These are phyloP conservation scores for Metschnikowia drakensbergensis DNA, from an alignment of 805 yeast species.

Conservation along the genomic window DNA sequence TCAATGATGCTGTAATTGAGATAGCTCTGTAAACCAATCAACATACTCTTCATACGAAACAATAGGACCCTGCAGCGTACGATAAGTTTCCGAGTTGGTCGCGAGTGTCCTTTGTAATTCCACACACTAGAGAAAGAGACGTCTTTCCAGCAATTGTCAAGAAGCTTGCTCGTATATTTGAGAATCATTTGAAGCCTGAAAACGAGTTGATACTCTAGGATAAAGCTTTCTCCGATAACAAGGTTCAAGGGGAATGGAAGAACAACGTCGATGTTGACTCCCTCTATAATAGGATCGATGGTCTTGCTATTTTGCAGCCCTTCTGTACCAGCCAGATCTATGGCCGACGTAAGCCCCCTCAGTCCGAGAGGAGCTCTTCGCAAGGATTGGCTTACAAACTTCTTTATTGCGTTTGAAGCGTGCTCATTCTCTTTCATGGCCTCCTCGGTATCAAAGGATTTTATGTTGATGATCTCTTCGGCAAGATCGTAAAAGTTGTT, in stretches of 20 bases:
- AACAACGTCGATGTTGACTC: conserved; percentile 52
- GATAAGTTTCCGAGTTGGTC: conserved; percentile 50
- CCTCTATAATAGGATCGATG: conserved; percentile 39
- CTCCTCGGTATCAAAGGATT: conserved; percentile 52
- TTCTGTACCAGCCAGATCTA: conserved; percentile 5
- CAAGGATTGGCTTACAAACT: conserved; percentile 16
- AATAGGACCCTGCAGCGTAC: conserved; percentile 53
- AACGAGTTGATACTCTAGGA: conserved; percentile 74
- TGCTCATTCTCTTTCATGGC: conserved; percentile 29
- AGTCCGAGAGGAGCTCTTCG: conserved; percentile 7
- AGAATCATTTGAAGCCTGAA: conserved; percentile 66
- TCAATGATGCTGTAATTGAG: conserved; percentile 59
- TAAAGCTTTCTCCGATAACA: conserved; percentile 62
- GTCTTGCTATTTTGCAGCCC: conserved; percentile 5
- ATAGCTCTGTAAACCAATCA: conserved; percentile 53
- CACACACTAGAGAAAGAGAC: conserved; percentile 63
- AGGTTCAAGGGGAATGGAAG: conserved; percentile 87
- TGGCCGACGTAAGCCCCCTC: not conserved
- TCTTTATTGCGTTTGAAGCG: conserved; percentile 15
- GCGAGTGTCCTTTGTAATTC: conserved; percentile 48
- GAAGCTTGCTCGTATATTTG: conserved; percentile 55
- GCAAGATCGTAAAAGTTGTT: conserved; percentile 43
- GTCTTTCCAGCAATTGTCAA: conserved; percentile 63
- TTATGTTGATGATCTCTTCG: conserved; percentile 48
- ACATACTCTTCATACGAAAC: conserved; percentile 51